A percentile compares a stretch with the other conserved stretches of the same genome.
These are phyloP conservation scores for Eimeria maxima DNA, from an alignment of 169 alveolate genomes.

Conservation along the genomic window DNA sequence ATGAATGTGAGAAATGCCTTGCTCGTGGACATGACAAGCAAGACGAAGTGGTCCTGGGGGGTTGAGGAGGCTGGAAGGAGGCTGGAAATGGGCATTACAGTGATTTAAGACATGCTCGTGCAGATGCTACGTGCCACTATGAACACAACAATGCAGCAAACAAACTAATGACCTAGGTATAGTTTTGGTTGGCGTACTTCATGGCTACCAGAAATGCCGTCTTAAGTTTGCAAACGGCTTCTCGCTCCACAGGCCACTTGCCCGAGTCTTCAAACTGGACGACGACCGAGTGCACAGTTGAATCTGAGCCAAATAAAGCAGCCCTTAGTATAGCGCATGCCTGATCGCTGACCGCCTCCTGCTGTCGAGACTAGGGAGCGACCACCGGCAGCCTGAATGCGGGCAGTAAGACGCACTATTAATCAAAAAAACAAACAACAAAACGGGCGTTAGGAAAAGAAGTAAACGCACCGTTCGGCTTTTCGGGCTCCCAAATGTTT, in stretches of 20 bases:
- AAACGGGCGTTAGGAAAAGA: neutral
- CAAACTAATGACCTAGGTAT: neutral
- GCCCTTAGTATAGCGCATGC: neutral
- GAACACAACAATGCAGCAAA: neutral
- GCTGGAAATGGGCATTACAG: neutral
- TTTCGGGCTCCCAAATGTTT: constrained; percentile 66
- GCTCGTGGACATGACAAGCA: no score
- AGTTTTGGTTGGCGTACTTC: constrained; percentile 55
- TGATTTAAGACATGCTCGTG: neutral
- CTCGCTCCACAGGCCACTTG: constrained; percentile 81
- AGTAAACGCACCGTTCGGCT: constrained; percentile 1
- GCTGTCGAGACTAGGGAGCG: neutral
- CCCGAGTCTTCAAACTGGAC: constrained; percentile 81
- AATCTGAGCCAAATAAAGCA: constrained; percentile 21
- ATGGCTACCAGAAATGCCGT: constrained; percentile 81
- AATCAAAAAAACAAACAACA: neutral
- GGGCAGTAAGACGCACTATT: neutral
- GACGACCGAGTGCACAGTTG: constrained; percentile 79
- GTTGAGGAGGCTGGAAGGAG: neutral
- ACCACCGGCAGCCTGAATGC: neutral
- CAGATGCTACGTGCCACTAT: neutral
- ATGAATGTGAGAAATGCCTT: neutral
- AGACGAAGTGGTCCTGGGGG: no score
- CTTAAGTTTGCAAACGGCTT: constrained; percentile 70
- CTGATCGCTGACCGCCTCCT: neutral